Evolutionary conservation across 768 basidiomycete genomes (phyloP).

Genomic region (Boletus tomentosulus): DNA sequence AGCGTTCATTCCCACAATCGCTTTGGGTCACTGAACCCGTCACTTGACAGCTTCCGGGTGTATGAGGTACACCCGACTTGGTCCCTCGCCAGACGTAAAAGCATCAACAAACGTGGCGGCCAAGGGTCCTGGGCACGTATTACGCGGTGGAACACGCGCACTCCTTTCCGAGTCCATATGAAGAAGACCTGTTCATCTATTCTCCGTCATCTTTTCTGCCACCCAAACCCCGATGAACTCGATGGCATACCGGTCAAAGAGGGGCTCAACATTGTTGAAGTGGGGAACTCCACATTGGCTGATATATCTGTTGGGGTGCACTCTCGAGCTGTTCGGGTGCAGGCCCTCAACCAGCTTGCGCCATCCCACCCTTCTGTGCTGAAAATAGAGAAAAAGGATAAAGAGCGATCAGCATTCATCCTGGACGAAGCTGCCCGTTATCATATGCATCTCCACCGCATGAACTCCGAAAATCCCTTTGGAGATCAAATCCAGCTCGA

Average conservation of each 20-base stretch:
- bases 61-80: slow-evolving; percentile 54
- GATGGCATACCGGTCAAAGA: slow-evolving; percentile 33
- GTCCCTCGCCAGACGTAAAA: slow-evolving; percentile 47
- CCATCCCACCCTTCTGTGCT: slow-evolving; percentile 35
- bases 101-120: slow-evolving; percentile 30
- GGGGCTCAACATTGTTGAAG: slow-evolving; percentile 45
- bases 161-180: slow-evolving; percentile 52
- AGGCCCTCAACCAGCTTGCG: slow-evolving; percentile 43
- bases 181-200: slow-evolving; percentile 46
- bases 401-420: slow-evolving; percentile 35
- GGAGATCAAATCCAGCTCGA: slow-evolving; percentile 49
- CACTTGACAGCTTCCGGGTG: slow-evolving; percentile 47
- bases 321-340: slow-evolving; percentile 37
- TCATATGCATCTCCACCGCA: slow-evolving; percentile 52
- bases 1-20: slow-evolving; percentile 60
- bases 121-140: slow-evolving; percentile 52
- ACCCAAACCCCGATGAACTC: slow-evolving; percentile 27
- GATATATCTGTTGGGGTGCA: slow-evolving; percentile 49
- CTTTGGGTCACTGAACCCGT: slow-evolving; percentile 52
- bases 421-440: slow-evolving; percentile 57
- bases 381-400: slow-evolving; percentile 35
- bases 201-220: slow-evolving; percentile 42
- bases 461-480: slow-evolving; percentile 45
- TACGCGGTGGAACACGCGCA: slow-evolving; percentile 51
- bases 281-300: slow-evolving; percentile 40